Evolutionary conservation across 2,329 filamentous ascomycete species (phyloP).

Genomic region (Fusarium pseudonygamai): DNA sequence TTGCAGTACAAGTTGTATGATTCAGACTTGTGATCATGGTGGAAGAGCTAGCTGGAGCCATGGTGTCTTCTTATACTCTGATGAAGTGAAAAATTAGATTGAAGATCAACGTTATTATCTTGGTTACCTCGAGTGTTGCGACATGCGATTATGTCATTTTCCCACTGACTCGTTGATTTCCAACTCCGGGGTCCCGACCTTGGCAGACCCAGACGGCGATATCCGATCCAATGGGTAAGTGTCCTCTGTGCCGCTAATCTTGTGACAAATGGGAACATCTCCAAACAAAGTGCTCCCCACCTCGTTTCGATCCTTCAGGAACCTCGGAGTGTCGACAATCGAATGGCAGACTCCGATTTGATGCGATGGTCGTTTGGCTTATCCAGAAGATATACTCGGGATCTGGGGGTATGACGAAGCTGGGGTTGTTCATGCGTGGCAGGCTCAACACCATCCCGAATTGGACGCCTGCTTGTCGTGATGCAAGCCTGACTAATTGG

Average conservation of each 20-base stretch:
- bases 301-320: not conserved
- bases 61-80: not conserved
- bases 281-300: not conserved
- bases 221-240: not conserved
- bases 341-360: not conserved
- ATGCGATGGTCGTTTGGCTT: not conserved
- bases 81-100: not conserved
- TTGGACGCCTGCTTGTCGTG: not conserved
- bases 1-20: not conserved
- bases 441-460: not conserved
- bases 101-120: not conserved
- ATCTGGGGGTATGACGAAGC: not conserved
- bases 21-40: not conserved
- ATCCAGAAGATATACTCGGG: not conserved
- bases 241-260: not conserved
- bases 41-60: not conserved
- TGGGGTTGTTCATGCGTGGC: not conserved
- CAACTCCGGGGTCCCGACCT: conserved; percentile 13
- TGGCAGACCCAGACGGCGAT: not conserved
- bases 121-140: not conserved
- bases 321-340: not conserved
- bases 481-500: not conserved
- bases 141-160: conserved; percentile 1
- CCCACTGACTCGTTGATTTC: not conserved
- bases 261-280: conserved; percentile 2